Base-by-base conservation (phyloP, 139 green algal genomes). In the Tetradesmus lagerheimii region DNA sequence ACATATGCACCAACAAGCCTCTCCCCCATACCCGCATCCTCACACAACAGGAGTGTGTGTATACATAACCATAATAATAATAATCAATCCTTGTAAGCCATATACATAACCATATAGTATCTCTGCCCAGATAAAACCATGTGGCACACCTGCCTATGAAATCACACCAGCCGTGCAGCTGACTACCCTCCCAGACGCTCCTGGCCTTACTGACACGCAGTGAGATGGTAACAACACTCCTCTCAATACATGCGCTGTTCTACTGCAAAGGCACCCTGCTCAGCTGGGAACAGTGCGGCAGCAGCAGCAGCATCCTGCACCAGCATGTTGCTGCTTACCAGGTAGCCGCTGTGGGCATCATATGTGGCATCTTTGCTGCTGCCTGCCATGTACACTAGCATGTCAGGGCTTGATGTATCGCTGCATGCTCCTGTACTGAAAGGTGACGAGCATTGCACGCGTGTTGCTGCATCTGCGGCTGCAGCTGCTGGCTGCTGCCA, bases 221-320 rank as follows among this genome's bases (percentile, higher is more conserved):
- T n/a, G n/a, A n/a, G n/a, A n/a, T n/a, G n/a, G n/a, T n/a, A n/a
- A n/a, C n/a, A n/a, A n/a, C n/a, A n/a, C 20, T 71, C 8, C 23
- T 1, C 57, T 71, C 57, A 71, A n/a, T 71, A 71, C 57, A 71
- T 16, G 23, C 57, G 57, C 57, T 71, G 57, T 8, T 71, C 57
- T 31, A 71, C 57, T n/a, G 57, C 50, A 47, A 87, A 87, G 4
- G 81, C 50, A 27, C 81, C 81, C 31, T 45, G 23, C 8, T 87
- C 81, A 77, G 81, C 25, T 29, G 81, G 81, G 62, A 87, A 87
- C 50, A 87, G 34, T 8, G 81, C 81, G 20, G 81, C 81, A 57
- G 81, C 81, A 50, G 31, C 50, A 37, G 53, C 81, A 38, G 31
- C 53, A 50, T 77, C 81, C 31, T 38, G 16, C 20, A 87, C 81